Conservation (phyloP, 2,329 filamentous ascomycete genomes). For the Pseudogymnoascus sp. region DNA sequence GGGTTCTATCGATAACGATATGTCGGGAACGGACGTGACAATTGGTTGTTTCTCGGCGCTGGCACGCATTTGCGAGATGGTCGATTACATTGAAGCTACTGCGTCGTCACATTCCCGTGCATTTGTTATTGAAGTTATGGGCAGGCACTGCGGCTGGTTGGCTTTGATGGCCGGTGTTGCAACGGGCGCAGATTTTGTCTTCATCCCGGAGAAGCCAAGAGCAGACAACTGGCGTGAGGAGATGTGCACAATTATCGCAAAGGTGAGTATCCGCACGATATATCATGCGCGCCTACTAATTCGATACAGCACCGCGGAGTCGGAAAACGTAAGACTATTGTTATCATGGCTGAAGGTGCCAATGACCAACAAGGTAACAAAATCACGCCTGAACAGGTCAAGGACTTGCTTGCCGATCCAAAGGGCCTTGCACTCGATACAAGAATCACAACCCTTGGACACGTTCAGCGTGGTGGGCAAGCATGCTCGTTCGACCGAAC, state of each 20-base stretch:
- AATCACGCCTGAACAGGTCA: slow-evolving; percentile 74
- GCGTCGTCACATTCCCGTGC: slow-evolving; percentile 89
- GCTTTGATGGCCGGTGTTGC: slow-evolving; percentile 93
- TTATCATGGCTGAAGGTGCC: slow-evolving; percentile 94
- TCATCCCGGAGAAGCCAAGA: slow-evolving; percentile 90
- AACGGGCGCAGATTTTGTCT: slow-evolving; percentile 91
- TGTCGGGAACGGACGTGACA: slow-evolving; percentile 93
- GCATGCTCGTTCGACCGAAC: slow-evolving; percentile 93
- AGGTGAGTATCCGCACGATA: slow-evolving; percentile 38
- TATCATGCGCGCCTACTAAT: slow-evolving; percentile 18
- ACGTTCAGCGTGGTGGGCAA: slow-evolving; percentile 91
- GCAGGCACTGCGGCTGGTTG: slow-evolving; percentile 93
- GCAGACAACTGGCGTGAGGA: slow-evolving; percentile 80
- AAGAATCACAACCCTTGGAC: slow-evolving; percentile 86
- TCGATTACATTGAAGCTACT: slow-evolving; percentile 95
- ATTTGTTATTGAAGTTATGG: slow-evolving; percentile 98
- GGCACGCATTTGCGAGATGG: slow-evolving; percentile 85
- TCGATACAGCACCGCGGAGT: slow-evolving; percentile 63
- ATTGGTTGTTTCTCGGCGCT: slow-evolving; percentile 96
- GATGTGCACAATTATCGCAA: slow-evolving; percentile 71
- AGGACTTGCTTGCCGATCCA: slow-evolving; percentile 74
- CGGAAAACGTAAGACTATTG: slow-evolving; percentile 95
- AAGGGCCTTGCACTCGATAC: slow-evolving; percentile 78
- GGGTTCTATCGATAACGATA: slow-evolving; percentile 96
- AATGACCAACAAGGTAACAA: slow-evolving; percentile 76